Conservation (phyloP, 1,284 basidiomycete species). For the Albatrellus sp. region DNA sequence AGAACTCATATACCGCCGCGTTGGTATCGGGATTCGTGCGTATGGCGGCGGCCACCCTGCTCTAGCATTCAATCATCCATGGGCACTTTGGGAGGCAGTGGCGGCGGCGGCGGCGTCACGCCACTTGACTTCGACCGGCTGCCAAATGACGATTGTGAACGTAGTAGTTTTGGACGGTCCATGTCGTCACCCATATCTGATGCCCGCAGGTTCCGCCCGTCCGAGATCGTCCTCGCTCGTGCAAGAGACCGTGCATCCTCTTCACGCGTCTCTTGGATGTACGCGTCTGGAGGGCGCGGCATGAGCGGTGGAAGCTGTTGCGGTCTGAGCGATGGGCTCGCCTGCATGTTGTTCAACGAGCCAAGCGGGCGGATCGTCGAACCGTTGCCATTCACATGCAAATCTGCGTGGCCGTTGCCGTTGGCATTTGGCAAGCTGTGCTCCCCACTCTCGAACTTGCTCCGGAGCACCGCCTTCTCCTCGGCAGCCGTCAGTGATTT, state of each 20-base stretch:
- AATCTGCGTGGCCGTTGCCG: not conserved
- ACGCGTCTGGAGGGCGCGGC: conserved; percentile 62
- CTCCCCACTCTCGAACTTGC: conserved; percentile 49
- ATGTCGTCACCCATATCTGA: not conserved
- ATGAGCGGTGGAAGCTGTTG: conserved; percentile 48
- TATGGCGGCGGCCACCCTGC: no score
- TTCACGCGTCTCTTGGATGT: conserved; percentile 66
- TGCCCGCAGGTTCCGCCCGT: not conserved
- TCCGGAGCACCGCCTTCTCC: conserved; percentile 59
- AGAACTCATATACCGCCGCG: no score
- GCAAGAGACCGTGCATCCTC: conserved; percentile 41
- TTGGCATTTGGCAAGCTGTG: conserved; percentile 2
- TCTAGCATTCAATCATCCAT: conserved; percentile 4
- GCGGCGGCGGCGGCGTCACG: conserved; percentile 15
- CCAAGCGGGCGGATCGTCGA: not conserved
- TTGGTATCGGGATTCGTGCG: no score
- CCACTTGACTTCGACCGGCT: not conserved
- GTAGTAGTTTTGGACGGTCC: not conserved
- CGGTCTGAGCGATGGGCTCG: conserved; percentile 2
- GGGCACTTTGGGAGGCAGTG: conserved; percentile 18
- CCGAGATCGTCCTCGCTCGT: conserved; percentile 10
- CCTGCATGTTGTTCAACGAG: conserved; percentile 1
- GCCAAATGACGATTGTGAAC: conserved; percentile 5
- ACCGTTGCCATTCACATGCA: not conserved
- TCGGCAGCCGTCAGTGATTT: conserved; percentile 51